Conservation (phyloP, 2,329 filamentous ascomycete genomes). For the Paramyrothecium roridum region DNA sequence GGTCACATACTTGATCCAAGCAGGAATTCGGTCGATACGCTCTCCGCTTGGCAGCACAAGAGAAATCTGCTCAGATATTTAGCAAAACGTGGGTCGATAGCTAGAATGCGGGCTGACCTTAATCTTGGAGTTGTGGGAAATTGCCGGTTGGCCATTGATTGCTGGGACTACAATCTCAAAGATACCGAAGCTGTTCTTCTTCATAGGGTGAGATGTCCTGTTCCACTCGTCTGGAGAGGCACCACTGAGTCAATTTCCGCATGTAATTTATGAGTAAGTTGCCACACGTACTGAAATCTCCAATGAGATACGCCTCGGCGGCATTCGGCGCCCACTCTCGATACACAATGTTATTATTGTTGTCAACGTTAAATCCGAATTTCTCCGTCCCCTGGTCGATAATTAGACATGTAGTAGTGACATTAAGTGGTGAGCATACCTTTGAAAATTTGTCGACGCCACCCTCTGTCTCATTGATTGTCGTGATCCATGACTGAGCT, state of each 20-base stretch:
- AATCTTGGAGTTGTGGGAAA: slow-evolving; percentile 91
- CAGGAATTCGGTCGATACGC: slow-evolving; percentile 81
- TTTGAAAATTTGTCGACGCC: slow-evolving; percentile 88
- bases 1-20: slow-evolving; percentile 97
- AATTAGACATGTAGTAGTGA: neutral
- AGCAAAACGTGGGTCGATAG: slow-evolving; percentile 5
- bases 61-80: slow-evolving; percentile 61
- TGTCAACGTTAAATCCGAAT: slow-evolving; percentile 79
- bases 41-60: slow-evolving; percentile 77
- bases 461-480: slow-evolving; percentile 78
- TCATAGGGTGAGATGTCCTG: slow-evolving; percentile 79
- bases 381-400: slow-evolving; percentile 72
- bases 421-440: slow-evolving; percentile 40
- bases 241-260: slow-evolving; percentile 19
- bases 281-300: slow-evolving; percentile 77
- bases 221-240: slow-evolving; percentile 73
- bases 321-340: slow-evolving; percentile 97
- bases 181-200: slow-evolving; percentile 77
- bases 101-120: slow-evolving; percentile 60
- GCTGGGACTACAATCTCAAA: slow-evolving; percentile 80
- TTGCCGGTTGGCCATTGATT: slow-evolving; percentile 69
- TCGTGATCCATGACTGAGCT: slow-evolving; percentile 83
- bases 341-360: slow-evolving; percentile 83
- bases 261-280: neutral
- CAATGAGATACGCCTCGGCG: slow-evolving; percentile 77